A percentile compares a stretch with the other conserved stretches of the same genome.
Conservation (phyloP, 345 rosid genomes). For the Excoecaria agallocha region DNA sequence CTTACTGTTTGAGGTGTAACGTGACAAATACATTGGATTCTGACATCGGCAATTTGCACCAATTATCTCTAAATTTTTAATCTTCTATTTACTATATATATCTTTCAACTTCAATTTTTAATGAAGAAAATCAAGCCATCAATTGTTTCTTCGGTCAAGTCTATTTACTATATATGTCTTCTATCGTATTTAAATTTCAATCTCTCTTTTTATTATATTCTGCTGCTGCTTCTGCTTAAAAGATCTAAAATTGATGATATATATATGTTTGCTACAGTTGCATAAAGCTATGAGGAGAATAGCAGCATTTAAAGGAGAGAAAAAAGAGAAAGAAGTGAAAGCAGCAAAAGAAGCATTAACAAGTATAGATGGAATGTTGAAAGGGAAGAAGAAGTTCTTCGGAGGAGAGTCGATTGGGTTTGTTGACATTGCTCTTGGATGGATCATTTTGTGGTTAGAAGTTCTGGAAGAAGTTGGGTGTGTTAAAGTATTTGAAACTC, state of each 20-base stretch:
- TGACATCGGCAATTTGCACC: no score
- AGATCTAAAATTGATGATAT: no score
- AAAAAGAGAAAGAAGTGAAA: slow-evolving; percentile 4
- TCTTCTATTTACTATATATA: no score
- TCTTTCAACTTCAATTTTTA: no score
- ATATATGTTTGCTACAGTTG: neutral
- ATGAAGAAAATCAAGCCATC: no score
- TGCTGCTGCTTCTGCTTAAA: no score
- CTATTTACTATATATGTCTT: no score
- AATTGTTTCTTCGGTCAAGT: no score
- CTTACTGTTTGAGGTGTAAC: no score
- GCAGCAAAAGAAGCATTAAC: neutral
- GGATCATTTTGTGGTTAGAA: neutral
- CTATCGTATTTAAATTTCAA: no score
- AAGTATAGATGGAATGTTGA: neutral
- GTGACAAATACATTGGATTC: no score
- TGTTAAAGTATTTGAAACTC: neutral
- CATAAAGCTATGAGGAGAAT: neutral
- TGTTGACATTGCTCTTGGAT: neutral
- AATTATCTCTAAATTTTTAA: no score
- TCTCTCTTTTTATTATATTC: neutral
- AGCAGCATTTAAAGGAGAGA: neutral
- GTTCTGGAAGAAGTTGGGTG: neutral
- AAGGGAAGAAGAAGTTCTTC: neutral
- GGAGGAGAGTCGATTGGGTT: slow-evolving; percentile 1